Base-by-base conservation (phyloP, 306 rosid genomes). In the Pyrus betulifolia region DNA sequence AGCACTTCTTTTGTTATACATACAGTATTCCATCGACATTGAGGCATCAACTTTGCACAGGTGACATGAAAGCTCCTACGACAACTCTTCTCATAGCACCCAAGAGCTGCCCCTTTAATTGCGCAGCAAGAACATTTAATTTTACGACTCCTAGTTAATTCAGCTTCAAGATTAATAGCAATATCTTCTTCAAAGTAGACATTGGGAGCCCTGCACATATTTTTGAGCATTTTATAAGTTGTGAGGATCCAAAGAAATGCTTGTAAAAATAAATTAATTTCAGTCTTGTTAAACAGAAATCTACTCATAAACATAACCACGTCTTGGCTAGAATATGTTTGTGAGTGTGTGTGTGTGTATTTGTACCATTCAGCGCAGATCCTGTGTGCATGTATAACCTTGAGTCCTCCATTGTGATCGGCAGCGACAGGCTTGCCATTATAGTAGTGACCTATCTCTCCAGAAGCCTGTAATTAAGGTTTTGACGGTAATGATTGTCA, bases 1-100 rank as follows among this genome's bases (percentile, higher is more conserved):
- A 45, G 63, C 14, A 44, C 58, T 78, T 63, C 27, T 78, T 66
- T 4, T 23, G 60, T 72, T 23, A 77, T 70, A 80, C 81, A 27
- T 85, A 95, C 98, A 77, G 69, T 80, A 82, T 95, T 97, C 98
- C 98, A 95, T 79, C 95, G 97, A 81, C 96, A 95, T 70, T 81
- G 84, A 18, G 93, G 89, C 77, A 89, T 92, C 87, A 79, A 83
- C 83, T 81, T 92, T 75, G 98, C 96, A 76, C 98, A 95, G 64
- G 92, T 77, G 65, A 95, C 88, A 69, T 95, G 98, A 76, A 95
- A 95, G 85, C 98, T 95, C 85, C 79, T 88, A 52, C 97, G 97
- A 83, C 98, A 95, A 82, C 84, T 84, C 85, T 87, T 88, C 79
- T 90, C 90, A 71, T 75, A 90, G 80, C 98, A 95, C 46, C 98